A percentile compares a stretch with the other conserved stretches of the same genome.
Conservation (phyloP, 164 flowering plant genomes). For the Annona cherimola region DNA sequence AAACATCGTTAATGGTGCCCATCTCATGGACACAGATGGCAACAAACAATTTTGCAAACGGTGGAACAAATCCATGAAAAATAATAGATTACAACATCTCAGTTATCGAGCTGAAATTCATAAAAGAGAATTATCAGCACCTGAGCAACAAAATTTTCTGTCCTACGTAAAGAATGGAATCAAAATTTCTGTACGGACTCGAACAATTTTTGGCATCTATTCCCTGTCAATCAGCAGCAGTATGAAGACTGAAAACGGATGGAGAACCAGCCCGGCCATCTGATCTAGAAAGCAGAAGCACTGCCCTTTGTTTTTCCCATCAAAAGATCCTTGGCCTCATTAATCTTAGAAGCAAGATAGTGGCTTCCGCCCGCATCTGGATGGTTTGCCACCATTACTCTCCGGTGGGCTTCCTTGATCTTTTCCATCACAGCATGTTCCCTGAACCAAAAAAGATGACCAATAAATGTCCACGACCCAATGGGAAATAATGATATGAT, state of each 20-base stretch:
- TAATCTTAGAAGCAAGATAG: slow-evolving; percentile 37
- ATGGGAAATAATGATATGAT: background rate
- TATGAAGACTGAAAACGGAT: background rate
- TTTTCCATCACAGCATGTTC: slow-evolving; percentile 37
- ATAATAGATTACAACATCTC: background rate
- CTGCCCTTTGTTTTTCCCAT: slow-evolving; percentile 16
- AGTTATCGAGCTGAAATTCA: background rate
- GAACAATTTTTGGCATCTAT: background rate
- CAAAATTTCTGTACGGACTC: background rate
- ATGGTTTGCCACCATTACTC: slow-evolving; percentile 44
- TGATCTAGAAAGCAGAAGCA: slow-evolving; percentile 24
- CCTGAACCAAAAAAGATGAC: slow-evolving; percentile 5
- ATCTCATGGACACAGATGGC: background rate
- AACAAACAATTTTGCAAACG: background rate
- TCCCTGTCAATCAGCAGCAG: background rate
- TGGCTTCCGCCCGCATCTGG: slow-evolving; percentile 41
- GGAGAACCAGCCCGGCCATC: background rate
- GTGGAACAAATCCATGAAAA: background rate
- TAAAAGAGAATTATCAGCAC: background rate
- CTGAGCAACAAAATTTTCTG: background rate
- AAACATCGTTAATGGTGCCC: background rate
- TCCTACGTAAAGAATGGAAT: background rate
- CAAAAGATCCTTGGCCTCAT: slow-evolving; percentile 38
- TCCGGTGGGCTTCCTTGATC: slow-evolving; percentile 43
- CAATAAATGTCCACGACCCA: background rate